These are phyloP conservation scores for Mortierella sp. DNA, from an alignment of 371 early-diverging fungal species.

Conservation along the genomic window DNA sequence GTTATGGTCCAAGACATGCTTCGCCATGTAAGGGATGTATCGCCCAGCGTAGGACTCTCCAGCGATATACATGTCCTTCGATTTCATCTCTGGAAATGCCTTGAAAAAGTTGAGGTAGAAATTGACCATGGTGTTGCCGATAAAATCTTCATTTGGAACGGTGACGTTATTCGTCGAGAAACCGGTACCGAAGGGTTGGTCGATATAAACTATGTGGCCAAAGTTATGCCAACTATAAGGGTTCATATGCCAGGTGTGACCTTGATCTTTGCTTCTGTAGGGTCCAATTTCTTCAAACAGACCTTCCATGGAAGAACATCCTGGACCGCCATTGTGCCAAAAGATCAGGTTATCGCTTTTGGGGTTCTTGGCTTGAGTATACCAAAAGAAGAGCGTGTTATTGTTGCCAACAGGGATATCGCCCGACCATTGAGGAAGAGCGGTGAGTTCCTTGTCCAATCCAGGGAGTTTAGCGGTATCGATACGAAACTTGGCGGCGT, in stretches of 20 bases:
- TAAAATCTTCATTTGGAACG: neutral
- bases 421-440: neutral
- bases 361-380: neutral
- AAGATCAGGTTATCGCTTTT: neutral
- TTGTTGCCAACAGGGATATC: neutral
- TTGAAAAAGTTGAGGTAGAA: constrained; percentile 2
- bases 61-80: neutral
- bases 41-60: constrained; percentile 1
- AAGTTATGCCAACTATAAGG: neutral
- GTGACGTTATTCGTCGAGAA: neutral
- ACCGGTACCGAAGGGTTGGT: neutral
- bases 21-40: neutral
- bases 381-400: neutral
- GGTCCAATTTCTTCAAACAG: neutral
- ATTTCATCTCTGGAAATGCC: neutral
- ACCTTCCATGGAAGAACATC: constrained; percentile 2
- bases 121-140: neutral
- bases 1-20: constrained; percentile 1
- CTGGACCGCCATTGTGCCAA: neutral
- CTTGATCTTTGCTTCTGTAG: neutral
- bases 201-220: neutral
- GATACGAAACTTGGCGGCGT: neutral
- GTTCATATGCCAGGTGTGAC: neutral
- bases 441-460: neutral
- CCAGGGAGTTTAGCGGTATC: neutral